Base-by-base conservation (phyloP, 768 basidiomycete genomes). In the Solioccasus polychromus region DNA sequence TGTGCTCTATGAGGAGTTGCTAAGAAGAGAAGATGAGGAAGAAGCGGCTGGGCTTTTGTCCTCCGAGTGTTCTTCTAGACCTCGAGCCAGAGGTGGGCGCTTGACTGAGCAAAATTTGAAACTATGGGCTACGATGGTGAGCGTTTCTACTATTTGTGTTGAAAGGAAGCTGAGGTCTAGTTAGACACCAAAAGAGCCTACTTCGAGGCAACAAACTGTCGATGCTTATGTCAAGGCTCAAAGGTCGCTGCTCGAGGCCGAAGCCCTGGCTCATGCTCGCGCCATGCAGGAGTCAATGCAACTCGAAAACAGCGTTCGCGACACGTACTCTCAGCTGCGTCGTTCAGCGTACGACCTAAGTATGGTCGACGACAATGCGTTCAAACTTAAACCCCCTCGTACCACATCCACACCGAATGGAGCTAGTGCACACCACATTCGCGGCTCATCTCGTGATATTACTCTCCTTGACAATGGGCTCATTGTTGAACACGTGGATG, bases 111-210 rank as follows among this genome's bases (percentile, higher is more conserved):
- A 80, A 52, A 89, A 91, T 64, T 59, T 92, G 51, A 85, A 81
- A 63, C 51, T 88, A n/a, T 92, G 89, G 90, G 62, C 84, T 34
- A 81, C 76, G 47, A 72, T 90, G 59, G 88, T 88, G 66, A 59
- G 85, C 74, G 14, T 35, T 38, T 34, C 20, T 44, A n/a, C 28
- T 44, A n/a, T 37, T 42, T 46, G 18, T 31, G 20, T 22, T 30
- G 41, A 23, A 29, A 40, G 20, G 17, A 42, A 47, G 8, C 38
- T 44, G 17, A 60, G 48, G 39, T 52, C 23, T 28, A 19, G 20
- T 34, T 26, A 98, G 95, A 97, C 92, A 61, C 92, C 91, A 11
- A 83, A 88, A 39, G 92, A 96, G 53, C 90, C 93, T 11, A 75
- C 85, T 4, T 84, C 92, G 28, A 82, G 88, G 29, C 86, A 88